A percentile compares a stretch with the other conserved stretches of the same genome.
phyloP scores from a whole-genome alignment of 1,284 basidiomycete species.

The Lignosus rhinocerotis region DNA sequence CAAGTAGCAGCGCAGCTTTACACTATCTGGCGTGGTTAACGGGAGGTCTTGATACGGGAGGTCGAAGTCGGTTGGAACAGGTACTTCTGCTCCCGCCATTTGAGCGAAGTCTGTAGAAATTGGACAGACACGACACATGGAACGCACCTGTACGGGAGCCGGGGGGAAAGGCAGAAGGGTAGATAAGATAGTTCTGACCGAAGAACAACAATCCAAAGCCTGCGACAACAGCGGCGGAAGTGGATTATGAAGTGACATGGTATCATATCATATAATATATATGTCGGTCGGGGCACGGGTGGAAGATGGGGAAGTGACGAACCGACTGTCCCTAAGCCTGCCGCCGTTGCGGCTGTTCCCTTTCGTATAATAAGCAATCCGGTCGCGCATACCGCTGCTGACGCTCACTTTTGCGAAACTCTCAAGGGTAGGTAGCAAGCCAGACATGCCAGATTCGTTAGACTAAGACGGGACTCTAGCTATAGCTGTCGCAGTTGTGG shows the following conservation, averaged over 20 bases:
- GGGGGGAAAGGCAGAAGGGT: conserved; percentile 84
- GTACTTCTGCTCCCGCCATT: conserved; percentile 56
- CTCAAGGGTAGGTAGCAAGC: conserved; percentile 55
- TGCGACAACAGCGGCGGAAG: conserved; percentile 27
- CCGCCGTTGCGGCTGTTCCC: conserved; percentile 70
- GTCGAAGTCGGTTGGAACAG: conserved; percentile 67
- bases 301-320: conserved; percentile 24
- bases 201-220: conserved; percentile 80
- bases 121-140: conserved; percentile 16
- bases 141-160: conserved; percentile 74
- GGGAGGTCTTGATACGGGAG: conserved; percentile 75
- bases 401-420: conserved; percentile 60
- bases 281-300: background rate
- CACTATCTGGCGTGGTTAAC: conserved; percentile 61
- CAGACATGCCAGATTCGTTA: conserved; percentile 20
- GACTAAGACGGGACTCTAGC: background rate
- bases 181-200: conserved; percentile 86
- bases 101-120: background rate
- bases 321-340: conserved; percentile 69
- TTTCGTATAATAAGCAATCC: conserved; percentile 29
- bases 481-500: background rate
- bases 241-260: conserved; percentile 1
- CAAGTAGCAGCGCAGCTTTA: conserved; percentile 63
- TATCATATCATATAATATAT: background rate
- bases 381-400: background rate